Evolutionary conservation across 176 grass and related monocot genomes (phyloP), one percentile per base, ranked within the genome.

Genomic region (Alloteropsis semialata): DNA sequence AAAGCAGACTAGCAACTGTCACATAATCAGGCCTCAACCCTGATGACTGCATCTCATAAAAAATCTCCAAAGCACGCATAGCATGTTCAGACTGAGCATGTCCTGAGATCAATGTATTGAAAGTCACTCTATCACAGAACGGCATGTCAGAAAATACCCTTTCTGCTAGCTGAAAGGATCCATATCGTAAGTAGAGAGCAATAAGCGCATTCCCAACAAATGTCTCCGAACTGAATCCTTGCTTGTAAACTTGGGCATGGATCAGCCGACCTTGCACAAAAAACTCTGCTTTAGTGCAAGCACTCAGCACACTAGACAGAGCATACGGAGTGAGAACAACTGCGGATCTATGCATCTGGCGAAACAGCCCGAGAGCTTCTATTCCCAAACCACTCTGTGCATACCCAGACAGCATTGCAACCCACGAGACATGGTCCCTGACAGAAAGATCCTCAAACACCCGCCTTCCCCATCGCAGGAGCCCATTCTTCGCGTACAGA

Each of bases 351-450:
- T 87, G 89, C 87, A 94, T 94, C 73, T 87, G 73, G 10, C 6
- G 22, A 32, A 87, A 94, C 32, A 94, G 34, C 38, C 16, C 22
- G 18, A 87, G 25, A 67, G 92, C 87, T 87, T 94, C 89, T 42
- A 53, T 57, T n/a, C 81, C 84, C 63, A 94, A 78, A 5, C 81
- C 81, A 56, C 87, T 91, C 50, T 85, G 73, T 1, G 89, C 82
- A 14, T 87, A 91, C 38, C 87, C 87, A 45, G 92, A 89, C 45
- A 94, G 19, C 84, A 94, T 94, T 17, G 92, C 92, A 44, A 94
- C 92, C 89, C 89, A 91, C 3, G 89, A 91, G 38, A 94, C 81
- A 50, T 87, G 87, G 29, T 94, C 92, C 81, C 87, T 94, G 29
- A 53, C 21, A 63, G 70, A 91, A 12, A 94, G 56, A n/a, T 64